Evolutionary conservation across 2,329 filamentous ascomycete species (phyloP).

Genomic region (Dothistroma septosporum): DNA sequence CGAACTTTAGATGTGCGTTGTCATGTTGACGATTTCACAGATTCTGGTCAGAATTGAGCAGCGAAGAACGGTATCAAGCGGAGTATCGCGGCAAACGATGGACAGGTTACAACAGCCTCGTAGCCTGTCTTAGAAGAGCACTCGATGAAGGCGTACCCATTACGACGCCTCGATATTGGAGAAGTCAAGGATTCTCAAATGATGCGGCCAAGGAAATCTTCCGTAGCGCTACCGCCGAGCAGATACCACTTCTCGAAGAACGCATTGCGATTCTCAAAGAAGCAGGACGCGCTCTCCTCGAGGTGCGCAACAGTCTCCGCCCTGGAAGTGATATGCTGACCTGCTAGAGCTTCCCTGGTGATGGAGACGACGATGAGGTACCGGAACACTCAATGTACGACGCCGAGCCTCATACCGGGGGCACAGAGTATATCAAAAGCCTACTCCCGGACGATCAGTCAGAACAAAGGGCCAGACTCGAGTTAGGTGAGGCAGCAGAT

Average conservation of each 20-base stretch:
- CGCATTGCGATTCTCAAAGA: constrained; percentile 76
- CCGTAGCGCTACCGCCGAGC: constrained; percentile 77
- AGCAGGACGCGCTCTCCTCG: constrained; percentile 68
- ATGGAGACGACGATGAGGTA: constrained; percentile 12
- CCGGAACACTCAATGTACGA: not conserved
- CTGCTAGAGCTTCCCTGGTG: constrained; percentile 17
- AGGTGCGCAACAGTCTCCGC: constrained; percentile 15
- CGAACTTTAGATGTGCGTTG: too few relatives aligned
- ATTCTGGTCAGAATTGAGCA: constrained; percentile 77
- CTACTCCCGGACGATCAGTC: not conserved
- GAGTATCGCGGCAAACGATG: constrained; percentile 75
- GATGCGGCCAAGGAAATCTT: constrained; percentile 74
- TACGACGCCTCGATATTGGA: constrained; percentile 83
- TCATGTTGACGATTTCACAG: constrained; percentile 34
- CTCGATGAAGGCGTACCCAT: constrained; percentile 90
- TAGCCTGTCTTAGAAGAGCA: constrained; percentile 80
- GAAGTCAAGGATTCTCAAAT: constrained; percentile 56
- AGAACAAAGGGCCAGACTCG: too few relatives aligned
- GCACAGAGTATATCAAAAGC: not conserved
- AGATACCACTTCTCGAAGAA: constrained; percentile 78
- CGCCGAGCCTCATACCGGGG: not conserved
- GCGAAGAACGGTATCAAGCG: constrained; percentile 73
- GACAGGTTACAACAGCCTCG: constrained; percentile 94
- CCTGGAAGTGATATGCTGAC: constrained; percentile 8
- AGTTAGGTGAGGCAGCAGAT: too few relatives aligned